These are phyloP conservation scores for Eucalyptus dawsonii DNA, from an alignment of 345 rosid genomes.

Conservation along the genomic window DNA sequence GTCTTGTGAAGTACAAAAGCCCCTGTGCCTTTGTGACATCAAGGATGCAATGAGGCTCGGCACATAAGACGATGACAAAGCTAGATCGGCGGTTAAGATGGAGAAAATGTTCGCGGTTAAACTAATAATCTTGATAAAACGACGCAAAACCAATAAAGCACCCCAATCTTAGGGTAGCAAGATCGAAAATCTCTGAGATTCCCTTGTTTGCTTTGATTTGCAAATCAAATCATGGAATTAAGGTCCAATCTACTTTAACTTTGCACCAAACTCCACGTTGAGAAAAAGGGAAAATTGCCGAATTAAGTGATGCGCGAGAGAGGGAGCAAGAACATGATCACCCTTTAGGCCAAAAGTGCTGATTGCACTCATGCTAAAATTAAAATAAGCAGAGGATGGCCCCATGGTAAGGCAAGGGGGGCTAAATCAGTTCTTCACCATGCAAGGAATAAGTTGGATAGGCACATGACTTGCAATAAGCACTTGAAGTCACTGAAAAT, in stretches of 20 bases:
- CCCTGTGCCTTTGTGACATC: not conserved
- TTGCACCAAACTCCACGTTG: not conserved
- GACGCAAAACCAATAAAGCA: not conserved
- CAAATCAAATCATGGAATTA: not conserved
- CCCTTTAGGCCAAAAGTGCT: not conserved
- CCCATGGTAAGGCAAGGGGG: not conserved
- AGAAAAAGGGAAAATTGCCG: not conserved
- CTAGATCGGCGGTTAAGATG: not conserved
- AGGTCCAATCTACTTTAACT: not conserved
- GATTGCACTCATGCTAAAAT: not conserved
- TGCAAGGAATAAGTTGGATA: not conserved
- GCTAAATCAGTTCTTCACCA: not conserved
- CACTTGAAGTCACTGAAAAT: constrained; percentile 8
- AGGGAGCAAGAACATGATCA: not conserved
- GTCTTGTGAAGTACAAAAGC: not conserved
- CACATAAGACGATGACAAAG: not conserved
- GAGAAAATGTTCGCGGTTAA: not conserved
- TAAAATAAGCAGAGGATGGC: not conserved
- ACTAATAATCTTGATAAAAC: not conserved
- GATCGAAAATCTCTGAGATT: not conserved
- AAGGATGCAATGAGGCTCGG: not conserved
- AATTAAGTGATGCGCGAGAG: not conserved
- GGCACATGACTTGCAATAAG: constrained; percentile 14
- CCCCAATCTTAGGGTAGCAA: not conserved
- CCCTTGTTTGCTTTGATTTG: not conserved